Base-by-base conservation (phyloP, 208 protist species). In the Acanthamoeba healyi region DNA sequence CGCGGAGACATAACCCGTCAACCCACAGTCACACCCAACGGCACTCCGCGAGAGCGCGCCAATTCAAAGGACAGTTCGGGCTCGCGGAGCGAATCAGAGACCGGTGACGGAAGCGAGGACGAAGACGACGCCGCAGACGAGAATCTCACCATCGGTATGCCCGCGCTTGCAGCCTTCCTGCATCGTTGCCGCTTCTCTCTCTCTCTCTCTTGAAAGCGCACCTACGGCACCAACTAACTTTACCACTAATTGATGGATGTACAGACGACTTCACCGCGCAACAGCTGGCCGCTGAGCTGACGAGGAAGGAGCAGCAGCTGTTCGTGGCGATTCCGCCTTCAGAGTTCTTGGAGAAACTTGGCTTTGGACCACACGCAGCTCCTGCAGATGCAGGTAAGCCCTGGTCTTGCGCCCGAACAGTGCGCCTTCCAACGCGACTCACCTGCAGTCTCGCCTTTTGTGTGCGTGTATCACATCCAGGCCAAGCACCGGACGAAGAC, bases 231-330 rank as follows among this genome's bases (percentile, higher is more conserved):
- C n/a, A n/a, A n/a, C n/a, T n/a, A n/a, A n/a, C n/a, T n/a, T n/a
- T n/a, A n/a, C n/a, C n/a, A n/a, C n/a, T n/a, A 54, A 54, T 54
- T 70, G 61, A 26, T 29, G 61, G 19, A 70, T 6, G n/a, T 24
- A 7, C 74, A 84, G 74, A 84, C 44, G 74, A 84, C 74, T 84
- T 84, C 44, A 56, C 74, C 12, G 74, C 74, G 22, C 74, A 84
- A 42, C 74, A 84, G 42, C 6, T 84, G 17, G 74, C 74, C 3
- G 32, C 44, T 1, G 74, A 84, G 74, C 44, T 84, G 26, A 56
- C 74, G 44, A 24, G 74, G 22, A 84, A 84, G 74, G 74, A 84
- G 44, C 74, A 84, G 74, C 74, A 36, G 26, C n/a, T 84, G n/a
- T 84, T 84, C 42, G 38, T 36, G 2, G 2, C 42, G 42, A 84